Percentiles rank a stretch among this genome's conserved stretches.
These are phyloP conservation scores for Sphagnurus paluster DNA, from an alignment of 1,284 basidiomycete species.

Conservation along the genomic window DNA sequence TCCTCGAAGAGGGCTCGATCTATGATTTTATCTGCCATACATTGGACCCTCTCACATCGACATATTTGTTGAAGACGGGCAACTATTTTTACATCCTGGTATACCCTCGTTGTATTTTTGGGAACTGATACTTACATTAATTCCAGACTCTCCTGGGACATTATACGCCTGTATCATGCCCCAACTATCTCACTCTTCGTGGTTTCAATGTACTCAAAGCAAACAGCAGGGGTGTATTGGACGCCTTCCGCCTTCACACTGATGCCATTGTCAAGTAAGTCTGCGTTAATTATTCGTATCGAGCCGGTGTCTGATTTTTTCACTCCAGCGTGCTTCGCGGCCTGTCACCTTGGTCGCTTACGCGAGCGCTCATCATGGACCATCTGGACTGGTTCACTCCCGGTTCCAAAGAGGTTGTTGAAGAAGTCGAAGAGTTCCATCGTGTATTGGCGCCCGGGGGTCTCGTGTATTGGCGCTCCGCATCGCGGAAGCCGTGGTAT, in stretches of 20 bases:
- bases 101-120: slow-evolving; percentile 12
- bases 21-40: slow-evolving; percentile 64
- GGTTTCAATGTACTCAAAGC: slow-evolving; percentile 61
- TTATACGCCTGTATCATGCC: slow-evolving; percentile 72
- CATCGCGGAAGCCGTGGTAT: slow-evolving; percentile 78
- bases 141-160: slow-evolving; percentile 57
- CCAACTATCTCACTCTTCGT: slow-evolving; percentile 68
- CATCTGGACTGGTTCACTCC: slow-evolving; percentile 78
- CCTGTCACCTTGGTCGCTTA: slow-evolving; percentile 53
- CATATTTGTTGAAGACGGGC: slow-evolving; percentile 51
- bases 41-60: slow-evolving; percentile 61
- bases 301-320: slow-evolving; percentile 11
- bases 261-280: slow-evolving; percentile 76
- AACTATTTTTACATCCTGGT: slow-evolving; percentile 73
- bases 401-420: slow-evolving; percentile 57
- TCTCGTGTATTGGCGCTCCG: slow-evolving; percentile 71
- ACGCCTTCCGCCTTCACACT: slow-evolving; percentile 77
- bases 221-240: slow-evolving; percentile 47
- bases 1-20: slow-evolving; percentile 64
- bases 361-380: slow-evolving; percentile 79
- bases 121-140: neutral
- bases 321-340: slow-evolving; percentile 55
- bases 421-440: slow-evolving; percentile 63
- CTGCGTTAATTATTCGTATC: neutral
- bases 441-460: slow-evolving; percentile 65